A percentile compares a stretch with the other conserved stretches of the same genome.
These are phyloP conservation scores for Craterostigma plantagineum DNA, from an alignment of 257 asterid species.

Conservation along the genomic window DNA sequence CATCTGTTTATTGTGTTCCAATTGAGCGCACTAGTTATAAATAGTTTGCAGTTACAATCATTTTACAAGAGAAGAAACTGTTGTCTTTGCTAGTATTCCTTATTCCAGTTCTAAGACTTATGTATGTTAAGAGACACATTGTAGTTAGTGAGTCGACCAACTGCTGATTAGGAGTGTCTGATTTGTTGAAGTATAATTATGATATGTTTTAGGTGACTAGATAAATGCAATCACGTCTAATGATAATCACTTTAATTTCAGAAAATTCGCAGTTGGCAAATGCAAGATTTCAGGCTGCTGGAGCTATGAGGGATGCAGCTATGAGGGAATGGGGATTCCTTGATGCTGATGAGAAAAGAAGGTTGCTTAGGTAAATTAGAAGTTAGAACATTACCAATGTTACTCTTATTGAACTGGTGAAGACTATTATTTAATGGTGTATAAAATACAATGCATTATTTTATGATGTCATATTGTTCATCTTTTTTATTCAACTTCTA, in stretches of 20 bases:
- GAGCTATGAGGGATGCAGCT: conserved; percentile 85
- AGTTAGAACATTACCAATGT: conserved; percentile 2
- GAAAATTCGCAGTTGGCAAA: conserved; percentile 70
- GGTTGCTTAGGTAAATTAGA: conserved; percentile 56
- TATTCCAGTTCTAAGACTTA: no score
- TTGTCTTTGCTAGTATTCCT: no score
- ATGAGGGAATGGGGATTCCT: conserved; percentile 84
- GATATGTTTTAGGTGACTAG: conserved; percentile 5
- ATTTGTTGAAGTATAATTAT: conserved; percentile 1
- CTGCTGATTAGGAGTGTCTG: conserved; percentile 5
- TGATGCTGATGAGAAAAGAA: conserved; percentile 41
- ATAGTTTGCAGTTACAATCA: no score
- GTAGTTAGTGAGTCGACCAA: no score
- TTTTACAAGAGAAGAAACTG: no score
- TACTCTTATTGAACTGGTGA: not conserved
- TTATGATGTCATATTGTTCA: no score
- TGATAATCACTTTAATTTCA: conserved; percentile 21
- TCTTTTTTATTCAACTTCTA: no score
- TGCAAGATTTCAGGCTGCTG: conserved; percentile 97
- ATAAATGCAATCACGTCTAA: conserved; percentile 3
- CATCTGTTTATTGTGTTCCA: no score
- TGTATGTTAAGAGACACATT: no score
- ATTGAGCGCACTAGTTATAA: no score
- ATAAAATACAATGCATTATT: not conserved
- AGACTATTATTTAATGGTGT: not conserved